Base-by-base conservation (phyloP, 106 monocot species). In the Agapanthus africanus region DNA sequence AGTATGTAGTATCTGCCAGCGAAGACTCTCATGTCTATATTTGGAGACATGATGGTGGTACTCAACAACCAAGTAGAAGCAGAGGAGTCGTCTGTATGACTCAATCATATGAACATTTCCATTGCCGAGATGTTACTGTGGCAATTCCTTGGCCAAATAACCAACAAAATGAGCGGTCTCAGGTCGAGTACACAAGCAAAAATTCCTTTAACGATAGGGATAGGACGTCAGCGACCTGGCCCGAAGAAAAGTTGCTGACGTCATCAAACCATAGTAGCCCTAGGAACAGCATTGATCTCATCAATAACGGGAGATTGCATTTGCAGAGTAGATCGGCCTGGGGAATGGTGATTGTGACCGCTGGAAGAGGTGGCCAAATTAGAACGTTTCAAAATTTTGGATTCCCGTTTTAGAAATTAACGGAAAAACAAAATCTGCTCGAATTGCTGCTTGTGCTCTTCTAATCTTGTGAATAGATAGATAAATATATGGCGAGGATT, bases 11-110 rank as follows among this genome's bases (percentile, higher is more conserved):
- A 32, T 84, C 81, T 65, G 88, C 88, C 4, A 84, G 84, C 19
- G 88, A 84, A 61, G 88, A 88, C 67, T 88, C 84, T 22, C 75
- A 88, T 37, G 81, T 88, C 9, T 88, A 88, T 13, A 61, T 88
- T 37, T 84, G 88, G 88, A 78, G 88, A 68, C 67, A 84, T 21
- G 73, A 84, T 37, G 27, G 75, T 28, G 70, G 71, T 66, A 39
- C 82, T 18, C 82, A 72, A 37, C 81, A 69, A 37, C 78, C 66
- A 25, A 75, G 37, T 4, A 76, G 74, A 77, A 65, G 59, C 76
- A 84, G 74, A 76, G 60, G 71, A 26, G 54, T 40, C 19, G 65
- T 71, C 25, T 40, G 68, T 18, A 19, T 65, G 31, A 84, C 84
- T 0, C 81, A 79, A 30, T 76, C 81, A 32, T 85, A 89, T 32